Conservation (phyloP, 768 basidiomycete species). For the Lactarius quietus region DNA sequence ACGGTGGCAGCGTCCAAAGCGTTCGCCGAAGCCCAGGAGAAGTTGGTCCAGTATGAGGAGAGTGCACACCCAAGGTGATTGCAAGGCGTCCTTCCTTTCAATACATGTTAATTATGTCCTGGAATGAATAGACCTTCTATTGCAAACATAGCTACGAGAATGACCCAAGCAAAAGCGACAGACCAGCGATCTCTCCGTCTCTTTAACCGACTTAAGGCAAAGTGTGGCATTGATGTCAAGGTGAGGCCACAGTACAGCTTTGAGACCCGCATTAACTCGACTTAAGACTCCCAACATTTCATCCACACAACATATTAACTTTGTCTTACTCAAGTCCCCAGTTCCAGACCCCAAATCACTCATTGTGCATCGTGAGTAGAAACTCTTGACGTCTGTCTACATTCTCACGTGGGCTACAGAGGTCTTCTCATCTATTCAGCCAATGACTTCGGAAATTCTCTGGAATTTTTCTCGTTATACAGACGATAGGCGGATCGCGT, state of each 20-base stretch:
- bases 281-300: background rate
- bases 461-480: conserved; percentile 8
- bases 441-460: conserved; percentile 1
- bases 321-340: background rate
- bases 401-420: background rate
- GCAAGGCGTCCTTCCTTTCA: too few relatives aligned
- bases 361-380: conserved; percentile 3
- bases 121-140: background rate
- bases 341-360: conserved; percentile 4
- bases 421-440: background rate
- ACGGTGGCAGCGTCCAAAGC: conserved; percentile 2
- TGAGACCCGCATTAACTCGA: background rate
- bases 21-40: background rate
- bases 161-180: background rate
- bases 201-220: conserved; percentile 7
- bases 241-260: background rate
- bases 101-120: background rate
- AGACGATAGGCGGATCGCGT: background rate
- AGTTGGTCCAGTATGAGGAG: background rate
- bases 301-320: background rate
- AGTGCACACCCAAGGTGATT: conserved; percentile 4
- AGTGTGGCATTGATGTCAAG: background rate
- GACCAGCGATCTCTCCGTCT: background rate
- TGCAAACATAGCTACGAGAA: background rate
- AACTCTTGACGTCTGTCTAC: background rate